These are phyloP conservation scores for Ophiocytium majus DNA, from an alignment of 352 stramenopile genomes.

Conservation along the genomic window DNA sequence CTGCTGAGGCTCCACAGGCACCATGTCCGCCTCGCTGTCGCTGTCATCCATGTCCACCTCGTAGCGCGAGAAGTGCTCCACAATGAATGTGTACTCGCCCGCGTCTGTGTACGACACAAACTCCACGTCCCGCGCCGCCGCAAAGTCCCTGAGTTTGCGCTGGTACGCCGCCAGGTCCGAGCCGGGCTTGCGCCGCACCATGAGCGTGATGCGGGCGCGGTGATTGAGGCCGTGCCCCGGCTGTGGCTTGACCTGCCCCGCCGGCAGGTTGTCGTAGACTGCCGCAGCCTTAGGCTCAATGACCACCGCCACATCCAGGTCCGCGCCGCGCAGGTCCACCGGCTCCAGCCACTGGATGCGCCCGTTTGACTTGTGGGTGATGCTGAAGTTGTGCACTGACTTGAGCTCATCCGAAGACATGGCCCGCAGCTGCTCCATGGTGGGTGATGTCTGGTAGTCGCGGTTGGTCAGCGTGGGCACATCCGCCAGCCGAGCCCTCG, in stretches of 20 bases:
- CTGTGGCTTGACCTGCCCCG: not conserved
- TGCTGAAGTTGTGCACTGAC: not conserved
- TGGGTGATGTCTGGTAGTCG: not conserved
- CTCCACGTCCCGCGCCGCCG: not conserved
- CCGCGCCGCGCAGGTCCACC: not conserved
- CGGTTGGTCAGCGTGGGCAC: not conserved
- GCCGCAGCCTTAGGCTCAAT: slow-evolving; percentile 9
- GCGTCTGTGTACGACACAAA: not conserved
- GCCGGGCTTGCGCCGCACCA: slow-evolving; percentile 2
- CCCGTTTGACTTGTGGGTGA: not conserved
- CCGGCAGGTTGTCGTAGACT: slow-evolving; percentile 13
- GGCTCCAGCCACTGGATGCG: slow-evolving; percentile 5
- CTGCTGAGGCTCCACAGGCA: too few species aligned
- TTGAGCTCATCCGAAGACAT: not conserved
- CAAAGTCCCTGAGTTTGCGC: not conserved
- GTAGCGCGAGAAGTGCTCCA: slow-evolving; percentile 16
- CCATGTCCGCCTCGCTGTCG: not conserved
- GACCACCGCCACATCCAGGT: slow-evolving; percentile 4
- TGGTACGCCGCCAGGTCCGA: not conserved
- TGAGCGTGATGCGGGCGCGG: not conserved
- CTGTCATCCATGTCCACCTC: slow-evolving; percentile 18
- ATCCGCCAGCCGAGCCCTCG: not conserved
- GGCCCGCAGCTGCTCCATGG: not conserved
- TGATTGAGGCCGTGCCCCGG: not conserved
- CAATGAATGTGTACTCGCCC: slow-evolving; percentile 16